Evolutionary conservation across 2,329 filamentous ascomycete genomes (phyloP).

Genomic region (Exophiala sideris): DNA sequence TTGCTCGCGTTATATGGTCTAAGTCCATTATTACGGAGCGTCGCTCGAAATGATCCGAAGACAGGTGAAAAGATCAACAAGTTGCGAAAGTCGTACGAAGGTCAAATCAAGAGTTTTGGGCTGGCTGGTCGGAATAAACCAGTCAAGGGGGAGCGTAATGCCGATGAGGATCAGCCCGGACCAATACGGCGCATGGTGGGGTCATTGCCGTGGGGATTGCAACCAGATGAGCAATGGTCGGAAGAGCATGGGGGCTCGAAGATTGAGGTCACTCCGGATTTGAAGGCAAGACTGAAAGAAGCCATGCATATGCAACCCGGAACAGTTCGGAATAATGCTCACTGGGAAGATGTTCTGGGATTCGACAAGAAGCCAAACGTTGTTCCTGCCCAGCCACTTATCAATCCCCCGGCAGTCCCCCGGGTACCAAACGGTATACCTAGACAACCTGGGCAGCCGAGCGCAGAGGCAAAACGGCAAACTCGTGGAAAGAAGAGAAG

Average conservation of each 20-base stretch:
- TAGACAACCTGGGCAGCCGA: constrained; percentile 13
- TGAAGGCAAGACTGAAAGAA: constrained; percentile 40
- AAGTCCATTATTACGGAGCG: constrained; percentile 54
- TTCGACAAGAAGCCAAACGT: constrained; percentile 41
- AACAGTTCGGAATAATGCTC: constrained; percentile 43
- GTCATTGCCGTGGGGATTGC: constrained; percentile 40
- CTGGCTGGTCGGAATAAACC: constrained; percentile 49
- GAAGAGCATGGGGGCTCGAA: constrained; percentile 48
- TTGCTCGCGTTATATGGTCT: constrained; percentile 59
- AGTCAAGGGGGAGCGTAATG: constrained; percentile 40
- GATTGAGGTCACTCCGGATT: constrained; percentile 42
- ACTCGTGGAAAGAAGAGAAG: constrained; percentile 48
- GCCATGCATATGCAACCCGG: constrained; percentile 50
- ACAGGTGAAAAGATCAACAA: constrained; percentile 66
- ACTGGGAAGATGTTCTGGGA: constrained; percentile 49
- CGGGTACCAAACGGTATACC: constrained; percentile 27
- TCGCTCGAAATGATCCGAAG: constrained; percentile 57
- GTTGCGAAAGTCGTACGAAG: constrained; percentile 55
- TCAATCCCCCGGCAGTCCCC: constrained; percentile 31
- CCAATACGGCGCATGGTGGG: constrained; percentile 34
- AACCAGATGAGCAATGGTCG: constrained; percentile 51
- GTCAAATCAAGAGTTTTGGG: constrained; percentile 47
- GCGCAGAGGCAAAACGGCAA: constrained; percentile 40
- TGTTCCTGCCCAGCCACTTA: constrained; percentile 31
- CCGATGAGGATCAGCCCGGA: constrained; percentile 29